Base-by-base conservation (phyloP, 2,329 filamentous ascomycete species). In the Lecanosticta acicola region DNA sequence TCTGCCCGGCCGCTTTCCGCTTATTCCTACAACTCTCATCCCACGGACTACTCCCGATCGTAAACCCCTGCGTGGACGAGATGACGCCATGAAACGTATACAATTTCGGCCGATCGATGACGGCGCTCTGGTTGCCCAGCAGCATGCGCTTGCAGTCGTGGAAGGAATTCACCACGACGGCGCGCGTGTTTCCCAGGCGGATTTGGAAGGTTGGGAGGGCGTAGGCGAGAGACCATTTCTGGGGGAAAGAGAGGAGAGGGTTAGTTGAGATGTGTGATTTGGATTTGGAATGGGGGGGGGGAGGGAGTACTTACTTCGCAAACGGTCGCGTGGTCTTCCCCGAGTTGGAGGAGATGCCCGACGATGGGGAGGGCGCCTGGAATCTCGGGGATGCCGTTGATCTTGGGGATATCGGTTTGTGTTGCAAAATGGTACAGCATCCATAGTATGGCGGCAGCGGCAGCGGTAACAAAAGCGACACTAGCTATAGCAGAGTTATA, bases 61-160 rank as follows among this genome's bases (percentile, higher is more conserved):
- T 78, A 60, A 77, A 78, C 1, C 75, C 75, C 51, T 78, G 73
- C 0, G 72, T 75, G 10, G 63, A 68, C 53, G 68, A 72, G 13
- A 78, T 76, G 39, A 77, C 64, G 2, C 72, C 73, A 49, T 78
- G 75, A 58, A 78, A 78, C 0, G 75, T 77, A 52, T 75, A 76
- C 1, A 77, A 62, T 24, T 66, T 76, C 16, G 44, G 46, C 14
- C 49, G 45, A 52, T 58, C 43, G 32, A 77, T 75, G 5, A 76
- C 59, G 3, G 74, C 74, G 17, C 71, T 71, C 46, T 75, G 71
- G 46, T 76, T 67, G 1, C 67, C 69, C 3, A 77, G 60, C 1
- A 77, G 64, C 59, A 77, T 75, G 38, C 71, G 71, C 53, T 69
- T 72, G 59, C 71, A 74, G 53, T 75, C 74, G 1, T 71, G 70